phyloP scores from a whole-genome alignment of 176 grass and related monocot genomes.

The Musa troglodytarum region DNA sequence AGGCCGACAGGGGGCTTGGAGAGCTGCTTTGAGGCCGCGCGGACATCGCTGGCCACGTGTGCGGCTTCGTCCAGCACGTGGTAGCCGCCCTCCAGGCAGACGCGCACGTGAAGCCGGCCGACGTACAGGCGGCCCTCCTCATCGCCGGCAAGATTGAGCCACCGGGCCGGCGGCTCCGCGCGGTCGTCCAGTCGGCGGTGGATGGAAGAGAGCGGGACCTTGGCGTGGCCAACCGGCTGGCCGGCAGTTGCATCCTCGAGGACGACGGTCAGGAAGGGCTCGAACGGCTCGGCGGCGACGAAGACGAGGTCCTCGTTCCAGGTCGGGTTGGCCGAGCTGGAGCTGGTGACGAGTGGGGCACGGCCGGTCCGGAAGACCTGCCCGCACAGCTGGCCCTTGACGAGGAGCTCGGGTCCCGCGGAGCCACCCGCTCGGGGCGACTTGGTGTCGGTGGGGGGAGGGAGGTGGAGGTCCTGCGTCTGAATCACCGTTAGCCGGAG shows the following conservation, averaged over 20 bases:
- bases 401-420: conserved; percentile 51
- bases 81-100: conserved; percentile 95
- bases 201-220: conserved; percentile 62
- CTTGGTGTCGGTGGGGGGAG: conserved; percentile 40
- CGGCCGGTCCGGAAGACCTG: conserved; percentile 89
- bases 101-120: conserved; percentile 77
- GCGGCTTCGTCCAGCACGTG: conserved; percentile 97
- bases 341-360: conserved; percentile 44
- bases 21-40: conserved; percentile 88
- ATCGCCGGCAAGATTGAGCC: conserved; percentile 82
- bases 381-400: conserved; percentile 71
- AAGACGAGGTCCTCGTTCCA: conserved; percentile 98
- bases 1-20: conserved; percentile 90
- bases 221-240: conserved; percentile 49
- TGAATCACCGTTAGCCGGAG: conserved; percentile 84
- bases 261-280: conserved; percentile 58
- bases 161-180: conserved; percentile 69
- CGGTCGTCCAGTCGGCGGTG: conserved; percentile 68
- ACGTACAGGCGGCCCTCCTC: conserved; percentile 71
- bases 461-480: conserved; percentile 74
- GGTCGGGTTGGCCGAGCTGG: conserved; percentile 61
- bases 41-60: conserved; percentile 86
- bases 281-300: conserved; percentile 89
- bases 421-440: conserved; percentile 23
- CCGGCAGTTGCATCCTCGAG: conserved; percentile 64